A percentile compares a stretch with the other conserved stretches of the same genome.
phyloP scores from a whole-genome alignment of 2,329 filamentous ascomycete species.

The Fusarium mundagurra region DNA sequence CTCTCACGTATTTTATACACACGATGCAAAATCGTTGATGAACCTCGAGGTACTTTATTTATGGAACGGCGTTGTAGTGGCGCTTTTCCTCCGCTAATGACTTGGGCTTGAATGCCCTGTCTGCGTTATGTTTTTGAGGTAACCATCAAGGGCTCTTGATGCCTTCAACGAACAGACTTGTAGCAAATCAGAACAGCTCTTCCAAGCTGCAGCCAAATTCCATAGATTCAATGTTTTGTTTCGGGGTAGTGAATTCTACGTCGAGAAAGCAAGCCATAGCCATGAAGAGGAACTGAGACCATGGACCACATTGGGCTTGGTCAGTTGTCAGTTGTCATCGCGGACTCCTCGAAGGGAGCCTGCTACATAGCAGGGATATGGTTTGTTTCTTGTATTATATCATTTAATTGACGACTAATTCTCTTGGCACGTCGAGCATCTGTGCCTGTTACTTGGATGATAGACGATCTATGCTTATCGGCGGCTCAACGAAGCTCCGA shows the following conservation, averaged over 20 bases:
- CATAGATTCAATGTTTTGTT: neutral
- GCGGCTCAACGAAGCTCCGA: neutral
- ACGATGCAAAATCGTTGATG: neutral
- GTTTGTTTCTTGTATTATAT: neutral
- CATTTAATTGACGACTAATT: neutral
- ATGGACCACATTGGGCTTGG: neutral
- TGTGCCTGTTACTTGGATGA: neutral
- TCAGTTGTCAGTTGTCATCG: neutral
- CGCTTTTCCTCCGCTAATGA: neutral
- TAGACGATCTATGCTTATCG: neutral
- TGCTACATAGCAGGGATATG: neutral
- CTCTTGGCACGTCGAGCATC: neutral
- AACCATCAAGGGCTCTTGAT: neutral
- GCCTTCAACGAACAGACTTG: too few relatives aligned
- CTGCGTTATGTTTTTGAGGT: neutral
- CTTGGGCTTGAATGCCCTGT: neutral
- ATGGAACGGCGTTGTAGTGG: neutral
- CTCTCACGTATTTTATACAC: neutral
- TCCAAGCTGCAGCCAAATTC: too few relatives aligned
- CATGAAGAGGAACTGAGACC: neutral
- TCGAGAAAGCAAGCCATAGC: neutral
- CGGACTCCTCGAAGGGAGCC: too few relatives aligned
- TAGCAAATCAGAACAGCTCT: neutral
- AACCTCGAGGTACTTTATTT: neutral
- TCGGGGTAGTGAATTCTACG: neutral